Base-by-base conservation (phyloP, 1,284 basidiomycete genomes). In the Vanrija sp. region DNA sequence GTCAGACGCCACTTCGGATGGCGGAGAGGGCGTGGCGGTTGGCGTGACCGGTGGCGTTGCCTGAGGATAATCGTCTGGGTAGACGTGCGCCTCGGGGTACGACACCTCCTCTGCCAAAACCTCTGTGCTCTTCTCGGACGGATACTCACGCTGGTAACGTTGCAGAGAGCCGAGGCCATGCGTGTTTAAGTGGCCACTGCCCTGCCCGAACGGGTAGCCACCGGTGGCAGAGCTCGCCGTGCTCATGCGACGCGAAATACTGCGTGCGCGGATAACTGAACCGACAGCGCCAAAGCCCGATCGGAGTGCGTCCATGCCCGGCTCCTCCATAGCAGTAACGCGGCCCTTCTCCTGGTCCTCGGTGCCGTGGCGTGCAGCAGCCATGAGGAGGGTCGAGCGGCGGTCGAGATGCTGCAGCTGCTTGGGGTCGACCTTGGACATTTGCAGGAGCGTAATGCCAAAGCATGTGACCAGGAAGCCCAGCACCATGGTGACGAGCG, bases 381-480 rank as follows among this genome's bases (percentile, higher is more conserved):
- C 84, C 23, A 96, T 81, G 28, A 96, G 84, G 43, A 95, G 83
- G 0, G 92, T 95, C 5, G 88, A 87, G 38, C 86, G 83, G 34
- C 92, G 82, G 70, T 94, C 93, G 66, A 96, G 86, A 34, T 81
- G 81, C 14, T 64, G 57, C 65, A 96, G 82, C 54, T 85, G 78
- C 26, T 78, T 80, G 14, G 73, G 69, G 52, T 73, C 69, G 40
- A 75, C 78, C 64, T 97, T 98, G 75, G 91, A 95, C 82, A 98
- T 87, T 77, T 98, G 95, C 9, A 98, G 85, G 60, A 98, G 85
- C 18, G 88, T 90, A 73, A 98, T 97, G 21, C 94, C 93, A 16
- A 74, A 62, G 49, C 74, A 75, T 26, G 72, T 76, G 45, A 73
- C 69, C 85, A 93, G 78, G 81, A 98, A 98, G 18, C 87, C 94